Conservation (phyloP, 345 rosid species). For the Lumnitzera littorea region DNA sequence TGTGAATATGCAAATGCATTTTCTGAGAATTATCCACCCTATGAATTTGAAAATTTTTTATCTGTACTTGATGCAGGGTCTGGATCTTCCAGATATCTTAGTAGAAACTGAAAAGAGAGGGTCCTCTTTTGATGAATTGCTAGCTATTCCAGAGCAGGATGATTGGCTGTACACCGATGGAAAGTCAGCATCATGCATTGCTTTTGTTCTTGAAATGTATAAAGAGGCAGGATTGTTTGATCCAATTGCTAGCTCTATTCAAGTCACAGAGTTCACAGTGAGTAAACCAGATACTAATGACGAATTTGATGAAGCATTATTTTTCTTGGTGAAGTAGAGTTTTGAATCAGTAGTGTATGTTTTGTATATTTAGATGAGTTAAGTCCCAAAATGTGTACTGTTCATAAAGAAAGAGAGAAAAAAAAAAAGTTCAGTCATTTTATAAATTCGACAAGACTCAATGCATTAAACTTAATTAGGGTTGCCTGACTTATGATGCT, state of each 20-base stretch:
- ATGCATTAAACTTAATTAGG: too few relatives aligned
- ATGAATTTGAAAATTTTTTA: neutral
- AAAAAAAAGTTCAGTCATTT: too few relatives aligned
- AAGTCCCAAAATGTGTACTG: too few relatives aligned
- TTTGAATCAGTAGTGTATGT: too few relatives aligned
- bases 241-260: conserved; percentile 52
- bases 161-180: conserved; percentile 87
- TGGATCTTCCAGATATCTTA: conserved; percentile 67
- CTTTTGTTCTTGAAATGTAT: conserved; percentile 84
- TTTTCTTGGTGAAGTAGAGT: too few relatives aligned
- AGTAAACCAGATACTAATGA: conserved; percentile 7
- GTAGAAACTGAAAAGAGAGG: conserved; percentile 84
- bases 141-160: conserved; percentile 87
- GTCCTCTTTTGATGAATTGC: conserved; percentile 65
- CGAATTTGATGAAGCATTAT: too few relatives aligned
- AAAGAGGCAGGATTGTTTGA: conserved; percentile 86
- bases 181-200: conserved; percentile 81
- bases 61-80: conserved; percentile 33
- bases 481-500: too few relatives aligned
- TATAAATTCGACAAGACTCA: too few relatives aligned
- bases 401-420: too few relatives aligned
- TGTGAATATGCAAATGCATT: too few relatives aligned
- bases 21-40: too few relatives aligned
- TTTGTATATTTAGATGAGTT: too few relatives aligned
- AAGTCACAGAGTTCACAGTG: conserved; percentile 92